Conservation (phyloP, 2,329 filamentous ascomycete species). For the Fusarium pseudograminearum region DNA sequence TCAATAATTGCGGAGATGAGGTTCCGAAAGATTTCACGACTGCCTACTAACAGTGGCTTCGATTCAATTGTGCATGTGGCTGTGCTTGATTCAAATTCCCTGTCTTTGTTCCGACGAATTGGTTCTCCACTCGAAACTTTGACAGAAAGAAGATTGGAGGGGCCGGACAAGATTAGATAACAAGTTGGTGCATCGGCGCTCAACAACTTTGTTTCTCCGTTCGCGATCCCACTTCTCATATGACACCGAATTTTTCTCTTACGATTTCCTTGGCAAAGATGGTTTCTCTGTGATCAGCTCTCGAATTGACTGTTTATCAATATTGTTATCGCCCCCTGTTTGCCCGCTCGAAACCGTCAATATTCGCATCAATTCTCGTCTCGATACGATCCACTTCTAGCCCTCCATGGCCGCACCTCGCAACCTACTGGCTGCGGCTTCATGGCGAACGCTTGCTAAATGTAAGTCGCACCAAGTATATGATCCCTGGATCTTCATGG, state of each 20-base stretch:
- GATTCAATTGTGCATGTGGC: neutral
- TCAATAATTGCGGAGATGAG: conserved; percentile 24
- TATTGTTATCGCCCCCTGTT: neutral
- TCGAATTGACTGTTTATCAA: conserved; percentile 1
- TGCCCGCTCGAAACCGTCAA: conserved; percentile 2
- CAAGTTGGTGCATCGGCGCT: conserved; percentile 41
- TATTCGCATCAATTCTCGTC: conserved; percentile 22
- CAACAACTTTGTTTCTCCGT: conserved; percentile 46
- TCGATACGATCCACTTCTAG: conserved; percentile 28
- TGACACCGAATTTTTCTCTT: conserved; percentile 34
- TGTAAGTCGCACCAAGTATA: conserved; percentile 26
- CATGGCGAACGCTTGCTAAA: conserved; percentile 42
- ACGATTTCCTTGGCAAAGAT: conserved; percentile 31
- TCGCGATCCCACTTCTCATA: conserved; percentile 42
- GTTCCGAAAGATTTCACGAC: conserved; percentile 14
- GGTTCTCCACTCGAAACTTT: conserved; percentile 11
- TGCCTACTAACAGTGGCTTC: conserved; percentile 17
- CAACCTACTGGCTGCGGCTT: conserved; percentile 39
- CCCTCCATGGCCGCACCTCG: conserved; percentile 45
- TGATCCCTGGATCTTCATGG: neutral
- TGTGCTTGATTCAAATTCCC: conserved; percentile 6
- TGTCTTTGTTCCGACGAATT: conserved; percentile 30
- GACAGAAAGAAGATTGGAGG: conserved; percentile 40
- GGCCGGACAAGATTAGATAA: conserved; percentile 48
- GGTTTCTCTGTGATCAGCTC: conserved; percentile 30